Evolutionary conservation across 768 basidiomycete genomes (phyloP), one percentile per base, ranked within the genome.

Genomic region (Lyophyllum decastes): DNA sequence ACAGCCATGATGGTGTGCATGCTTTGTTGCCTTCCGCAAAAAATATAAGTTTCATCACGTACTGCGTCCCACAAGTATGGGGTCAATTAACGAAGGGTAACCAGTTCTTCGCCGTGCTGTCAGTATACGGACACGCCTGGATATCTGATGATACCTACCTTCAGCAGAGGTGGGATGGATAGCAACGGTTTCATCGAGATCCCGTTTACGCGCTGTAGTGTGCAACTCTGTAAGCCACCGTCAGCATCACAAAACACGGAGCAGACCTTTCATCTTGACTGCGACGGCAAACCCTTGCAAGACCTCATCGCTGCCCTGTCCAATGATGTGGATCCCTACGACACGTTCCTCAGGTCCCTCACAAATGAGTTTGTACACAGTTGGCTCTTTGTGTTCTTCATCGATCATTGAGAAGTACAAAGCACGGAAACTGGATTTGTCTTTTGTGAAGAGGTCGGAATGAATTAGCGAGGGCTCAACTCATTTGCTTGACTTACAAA

Each of bases 211-310:
- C 4, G 93, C 92, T 82, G 48, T 7, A 50, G 35, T 54, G 34
- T 48, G 5, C 4, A 49, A 41, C 54, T 52, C 17, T 58, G 58
- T 46, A 33, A 55, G 55, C 6, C n/a, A 40, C 35, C 26, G 4
- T 34, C 21, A 50, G 43, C 38, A 44, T 19, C 49, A 38, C 40
- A 46, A 10, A 33, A 49, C 44, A 22, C 45, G 44, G 44, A 14
- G 68, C 78, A 24, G 41, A 80, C 80, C 81, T 61, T 91, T 91
- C 96, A 98, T 96, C 79, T 98, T 98, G 65, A 99, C 80, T 12
- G 97, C 97, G n/a, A 98, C 94, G 2, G 78, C 92, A 73, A 97
- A 98, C 61, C 96, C 96, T 80, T 99, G 97, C 75, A 95, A 75
- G 64, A 90, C 84, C 75, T 99, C 97, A 69, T 99, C 97, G 66